phyloP scores from a whole-genome alignment of 345 rosid genomes.

The Rubroshorea leprosula region DNA sequence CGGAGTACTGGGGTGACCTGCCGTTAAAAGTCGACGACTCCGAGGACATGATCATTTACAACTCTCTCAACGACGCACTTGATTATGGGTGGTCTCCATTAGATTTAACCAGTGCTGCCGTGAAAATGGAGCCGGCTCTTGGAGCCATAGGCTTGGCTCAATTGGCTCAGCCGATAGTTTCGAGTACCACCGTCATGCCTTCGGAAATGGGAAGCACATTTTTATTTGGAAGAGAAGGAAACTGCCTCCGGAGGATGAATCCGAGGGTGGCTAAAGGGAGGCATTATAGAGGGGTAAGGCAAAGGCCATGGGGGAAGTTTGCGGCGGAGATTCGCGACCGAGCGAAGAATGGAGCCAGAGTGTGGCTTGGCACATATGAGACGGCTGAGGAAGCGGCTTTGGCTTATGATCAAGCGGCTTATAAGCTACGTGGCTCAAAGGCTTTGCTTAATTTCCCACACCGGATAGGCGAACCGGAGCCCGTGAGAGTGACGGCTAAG shows the following conservation, averaged over 20 bases:
- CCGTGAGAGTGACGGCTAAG: conserved; percentile 62
- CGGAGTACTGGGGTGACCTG: conserved; percentile 27
- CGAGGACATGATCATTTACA: conserved; percentile 20
- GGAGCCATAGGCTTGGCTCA: conserved; percentile 1
- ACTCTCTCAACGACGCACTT: conserved; percentile 12
- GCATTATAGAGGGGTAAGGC: conserved; percentile 67
- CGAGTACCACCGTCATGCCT: neutral
- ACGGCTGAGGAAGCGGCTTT: conserved; percentile 70
- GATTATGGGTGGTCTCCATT: conserved; percentile 24
- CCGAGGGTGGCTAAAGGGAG: conserved; percentile 25
- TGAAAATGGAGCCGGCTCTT: conserved; percentile 15
- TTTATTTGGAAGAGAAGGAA: neutral
- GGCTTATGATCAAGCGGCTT: conserved; percentile 73
- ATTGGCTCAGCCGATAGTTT: neutral
- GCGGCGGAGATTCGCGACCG: conserved; percentile 77
- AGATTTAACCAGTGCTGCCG: conserved; percentile 8
- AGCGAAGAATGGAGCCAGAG: conserved; percentile 57
- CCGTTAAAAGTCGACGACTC: conserved; percentile 21
- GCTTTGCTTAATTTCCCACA: conserved; percentile 63
- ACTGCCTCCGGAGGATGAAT: neutral
- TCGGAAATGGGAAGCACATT: neutral
- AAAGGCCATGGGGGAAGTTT: conserved; percentile 71
- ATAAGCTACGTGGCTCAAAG: conserved; percentile 48
- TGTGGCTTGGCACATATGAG: conserved; percentile 74
- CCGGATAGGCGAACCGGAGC: conserved; percentile 56